Evolutionary conservation across 2,329 filamentous ascomycete genomes (phyloP).

Genomic region (Byssochlamys sp.): DNA sequence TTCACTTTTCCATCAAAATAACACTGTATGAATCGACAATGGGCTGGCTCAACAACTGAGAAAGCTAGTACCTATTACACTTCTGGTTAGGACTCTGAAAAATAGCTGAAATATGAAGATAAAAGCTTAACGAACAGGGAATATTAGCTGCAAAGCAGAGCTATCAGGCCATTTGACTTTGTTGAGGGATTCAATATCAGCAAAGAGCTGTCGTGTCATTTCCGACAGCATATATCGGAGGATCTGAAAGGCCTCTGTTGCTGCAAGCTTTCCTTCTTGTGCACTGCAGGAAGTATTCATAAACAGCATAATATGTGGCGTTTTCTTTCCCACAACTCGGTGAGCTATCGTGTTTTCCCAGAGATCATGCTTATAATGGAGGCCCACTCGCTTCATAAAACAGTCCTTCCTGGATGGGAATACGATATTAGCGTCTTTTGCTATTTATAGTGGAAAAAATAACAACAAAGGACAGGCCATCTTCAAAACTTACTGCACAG

Average conservation of each 20-base stretch:
- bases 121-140: background rate
- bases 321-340: background rate
- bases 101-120: background rate
- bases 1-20: background rate
- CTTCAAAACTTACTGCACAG: background rate
- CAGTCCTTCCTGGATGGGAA: background rate
- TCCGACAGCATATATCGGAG: background rate
- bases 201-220: background rate
- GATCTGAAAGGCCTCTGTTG: background rate
- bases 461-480: background rate
- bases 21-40: background rate
- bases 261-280: background rate
- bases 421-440: background rate
- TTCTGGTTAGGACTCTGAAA: background rate
- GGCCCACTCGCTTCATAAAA: background rate
- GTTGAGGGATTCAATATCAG: too few species aligned
- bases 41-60: background rate
- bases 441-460: background rate
- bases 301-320: background rate
- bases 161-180: background rate
- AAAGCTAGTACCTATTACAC: background rate
- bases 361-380: background rate
- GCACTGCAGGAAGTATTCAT: background rate
- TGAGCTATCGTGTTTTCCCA: background rate
- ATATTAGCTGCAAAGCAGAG: background rate